These are phyloP conservation scores for Scutellaria barbata DNA, from an alignment of 257 asterid species.

Conservation along the genomic window DNA sequence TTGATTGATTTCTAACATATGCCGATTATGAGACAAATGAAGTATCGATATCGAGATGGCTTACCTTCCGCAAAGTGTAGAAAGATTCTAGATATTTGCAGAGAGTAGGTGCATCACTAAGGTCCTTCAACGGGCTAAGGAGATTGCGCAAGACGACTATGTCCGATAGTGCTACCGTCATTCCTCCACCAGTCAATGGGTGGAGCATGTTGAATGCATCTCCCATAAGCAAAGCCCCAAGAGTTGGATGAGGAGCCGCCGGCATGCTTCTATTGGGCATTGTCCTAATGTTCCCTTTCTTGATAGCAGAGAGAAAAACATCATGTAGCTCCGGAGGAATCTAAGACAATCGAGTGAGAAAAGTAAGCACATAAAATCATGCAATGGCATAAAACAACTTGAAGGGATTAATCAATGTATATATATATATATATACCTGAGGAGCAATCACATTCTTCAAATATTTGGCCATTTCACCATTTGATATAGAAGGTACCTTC, in stretches of 20 bases:
- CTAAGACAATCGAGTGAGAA: slow-evolving; percentile 25
- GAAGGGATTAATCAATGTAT: neutral
- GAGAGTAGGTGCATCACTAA: slow-evolving; percentile 49
- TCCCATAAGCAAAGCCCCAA: slow-evolving; percentile 62
- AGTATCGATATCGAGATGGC: neutral
- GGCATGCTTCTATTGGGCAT: slow-evolving; percentile 69
- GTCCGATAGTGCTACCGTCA: slow-evolving; percentile 58
- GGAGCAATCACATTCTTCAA: slow-evolving; percentile 54
- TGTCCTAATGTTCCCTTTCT: slow-evolving; percentile 54
- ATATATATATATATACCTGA: slow-evolving; percentile 37
- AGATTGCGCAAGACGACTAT: slow-evolving; percentile 55
- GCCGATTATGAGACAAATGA: neutral
- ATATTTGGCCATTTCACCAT: slow-evolving; percentile 52
- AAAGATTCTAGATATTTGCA: slow-evolving; percentile 51
- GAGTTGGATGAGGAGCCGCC: slow-evolving; percentile 60
- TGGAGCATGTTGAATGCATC: slow-evolving; percentile 65
- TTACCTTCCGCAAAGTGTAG: slow-evolving; percentile 56
- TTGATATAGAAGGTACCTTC: slow-evolving; percentile 55
- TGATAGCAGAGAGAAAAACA: slow-evolving; percentile 48
- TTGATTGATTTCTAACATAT: neutral
- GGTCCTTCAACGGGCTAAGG: slow-evolving; percentile 52
- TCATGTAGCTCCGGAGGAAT: slow-evolving; percentile 47
- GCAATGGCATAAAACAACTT: neutral
- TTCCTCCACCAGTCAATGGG: slow-evolving; percentile 62
- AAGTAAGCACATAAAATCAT: neutral